Conservation (phyloP, 2,329 filamentous ascomycete genomes). For the Gnomoniopsis sp. region DNA sequence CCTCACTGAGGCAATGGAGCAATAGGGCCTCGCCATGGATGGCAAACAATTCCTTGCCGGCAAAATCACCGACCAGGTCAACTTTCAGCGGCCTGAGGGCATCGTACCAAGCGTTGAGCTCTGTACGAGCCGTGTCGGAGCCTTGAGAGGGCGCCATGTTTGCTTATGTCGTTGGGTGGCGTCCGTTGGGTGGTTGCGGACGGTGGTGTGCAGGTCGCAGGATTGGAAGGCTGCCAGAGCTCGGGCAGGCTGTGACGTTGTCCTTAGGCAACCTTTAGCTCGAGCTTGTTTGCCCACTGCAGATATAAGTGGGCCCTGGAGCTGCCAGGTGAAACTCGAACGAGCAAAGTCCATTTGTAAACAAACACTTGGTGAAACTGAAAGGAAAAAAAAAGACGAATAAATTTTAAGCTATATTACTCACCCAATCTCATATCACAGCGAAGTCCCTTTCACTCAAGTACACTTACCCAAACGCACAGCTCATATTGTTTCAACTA, state of each 20-base stretch:
- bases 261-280: not conserved
- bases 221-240: not conserved
- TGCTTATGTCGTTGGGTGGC: not conserved
- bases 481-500: no score
- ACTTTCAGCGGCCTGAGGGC: slow-evolving; percentile 34
- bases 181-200: not conserved
- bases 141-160: slow-evolving; percentile 7
- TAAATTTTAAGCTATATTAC: no score
- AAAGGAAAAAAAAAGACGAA: no score
- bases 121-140: not conserved
- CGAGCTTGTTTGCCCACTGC: not conserved
- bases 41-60: slow-evolving; percentile 68
- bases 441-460: no score
- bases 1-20: slow-evolving; percentile 58
- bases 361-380: no score
- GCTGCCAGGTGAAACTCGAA: no score
- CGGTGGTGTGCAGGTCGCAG: not conserved
- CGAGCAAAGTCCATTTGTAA: no score
- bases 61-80: slow-evolving; percentile 73
- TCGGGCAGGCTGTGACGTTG: not conserved
- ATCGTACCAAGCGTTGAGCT: slow-evolving; percentile 17
- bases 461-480: no score
- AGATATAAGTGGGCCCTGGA: no score
- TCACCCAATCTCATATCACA: no score
- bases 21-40: slow-evolving; percentile 74